Conservation (phyloP, 2,329 filamentous ascomycete species). For the Trichoderma asperellum region DNA sequence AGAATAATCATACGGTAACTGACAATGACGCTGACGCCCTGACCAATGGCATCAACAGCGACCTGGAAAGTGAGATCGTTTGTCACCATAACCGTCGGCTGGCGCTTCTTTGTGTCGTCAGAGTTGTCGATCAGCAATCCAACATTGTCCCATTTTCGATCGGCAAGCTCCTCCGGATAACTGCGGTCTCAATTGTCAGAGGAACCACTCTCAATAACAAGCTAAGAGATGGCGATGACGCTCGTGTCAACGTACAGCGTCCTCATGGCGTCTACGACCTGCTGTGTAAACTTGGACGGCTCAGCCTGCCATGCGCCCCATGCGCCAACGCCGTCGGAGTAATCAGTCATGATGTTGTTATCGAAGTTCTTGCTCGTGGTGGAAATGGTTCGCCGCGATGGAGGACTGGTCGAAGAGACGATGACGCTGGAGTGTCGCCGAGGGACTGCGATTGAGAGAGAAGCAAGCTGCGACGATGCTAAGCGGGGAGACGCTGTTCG, state of each 20-base stretch:
- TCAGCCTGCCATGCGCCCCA: slow-evolving; percentile 49
- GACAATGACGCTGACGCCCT: slow-evolving; percentile 77
- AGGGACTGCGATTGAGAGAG: background rate
- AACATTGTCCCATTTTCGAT: slow-evolving; percentile 95
- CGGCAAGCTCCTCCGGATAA: slow-evolving; percentile 87
- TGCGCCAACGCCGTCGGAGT: slow-evolving; percentile 37
- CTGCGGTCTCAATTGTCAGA: slow-evolving; percentile 48
- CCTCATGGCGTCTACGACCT: slow-evolving; percentile 79
- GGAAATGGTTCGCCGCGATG: background rate
- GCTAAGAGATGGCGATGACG: background rate
- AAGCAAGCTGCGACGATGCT: background rate
- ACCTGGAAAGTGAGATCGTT: slow-evolving; percentile 91
- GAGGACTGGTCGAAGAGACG: background rate
- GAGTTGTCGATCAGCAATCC: slow-evolving; percentile 68
- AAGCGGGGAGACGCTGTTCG: background rate
- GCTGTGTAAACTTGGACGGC: slow-evolving; percentile 50
- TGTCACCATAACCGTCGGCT: slow-evolving; percentile 60
- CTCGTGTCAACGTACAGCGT: slow-evolving; percentile 64
- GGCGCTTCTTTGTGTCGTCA: slow-evolving; percentile 38
- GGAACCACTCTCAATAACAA: background rate
- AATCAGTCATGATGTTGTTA: slow-evolving; percentile 28
- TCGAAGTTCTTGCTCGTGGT: background rate
- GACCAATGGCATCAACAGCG: slow-evolving; percentile 82
- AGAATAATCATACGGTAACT: slow-evolving; percentile 70
- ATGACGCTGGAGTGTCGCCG: background rate